Percentiles rank a stretch among this genome's conserved stretches.
These are phyloP conservation scores for Metarhizium rileyi DNA, from an alignment of 2,329 filamentous ascomycete species.

Conservation along the genomic window DNA sequence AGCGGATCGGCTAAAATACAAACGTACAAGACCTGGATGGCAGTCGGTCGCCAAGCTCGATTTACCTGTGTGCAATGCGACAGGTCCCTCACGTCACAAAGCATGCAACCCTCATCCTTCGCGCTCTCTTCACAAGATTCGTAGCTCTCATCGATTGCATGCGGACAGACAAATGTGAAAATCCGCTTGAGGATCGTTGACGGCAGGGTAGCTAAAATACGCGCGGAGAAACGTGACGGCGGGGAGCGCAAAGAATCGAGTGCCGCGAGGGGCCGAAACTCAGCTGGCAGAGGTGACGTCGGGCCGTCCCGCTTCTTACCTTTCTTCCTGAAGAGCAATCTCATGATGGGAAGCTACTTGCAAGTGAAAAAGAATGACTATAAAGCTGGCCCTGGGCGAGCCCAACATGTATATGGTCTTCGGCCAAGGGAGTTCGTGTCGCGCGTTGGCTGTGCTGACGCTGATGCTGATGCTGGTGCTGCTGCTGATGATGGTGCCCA, in stretches of 20 bases:
- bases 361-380: neutral
- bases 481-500: neutral
- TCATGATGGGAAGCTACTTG: conserved; percentile 16
- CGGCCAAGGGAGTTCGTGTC: neutral
- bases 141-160: conserved; percentile 67
- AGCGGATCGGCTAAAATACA: neutral
- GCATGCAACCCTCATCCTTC: conserved; percentile 74
- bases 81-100: conserved; percentile 85
- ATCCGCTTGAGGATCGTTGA: conserved; percentile 63
- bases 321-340: conserved; percentile 27
- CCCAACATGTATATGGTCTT: neutral
- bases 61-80: conserved; percentile 69
- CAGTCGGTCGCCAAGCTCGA: conserved; percentile 56
- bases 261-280: conserved; percentile 17
- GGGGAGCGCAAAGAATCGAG: conserved; percentile 20
- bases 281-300: conserved; percentile 15
- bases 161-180: conserved; percentile 75
- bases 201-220: conserved; percentile 47
- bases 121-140: conserved; percentile 75
- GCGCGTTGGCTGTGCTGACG: too few relatives aligned
- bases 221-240: conserved; percentile 31
- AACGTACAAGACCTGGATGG: conserved; percentile 51
- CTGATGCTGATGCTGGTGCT: too few relatives aligned
- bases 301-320: conserved; percentile 25
- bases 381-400: neutral